Base-by-base conservation (phyloP, 495 filamentous ascomycete genomes). In the Hapsidospora chrysogenum region DNA sequence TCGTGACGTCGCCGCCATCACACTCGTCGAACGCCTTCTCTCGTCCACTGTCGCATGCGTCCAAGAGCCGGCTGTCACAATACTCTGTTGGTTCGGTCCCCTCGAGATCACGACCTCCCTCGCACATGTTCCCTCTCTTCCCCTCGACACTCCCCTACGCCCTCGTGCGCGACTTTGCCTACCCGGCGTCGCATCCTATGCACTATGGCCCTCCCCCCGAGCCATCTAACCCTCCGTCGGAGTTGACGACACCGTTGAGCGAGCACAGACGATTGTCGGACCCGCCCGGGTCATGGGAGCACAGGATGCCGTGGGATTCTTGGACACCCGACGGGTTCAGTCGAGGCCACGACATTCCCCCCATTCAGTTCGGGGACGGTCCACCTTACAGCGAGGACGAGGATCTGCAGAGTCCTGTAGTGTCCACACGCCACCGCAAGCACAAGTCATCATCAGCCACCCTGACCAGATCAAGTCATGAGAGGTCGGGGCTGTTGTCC, bases 311-410 rank as follows among this genome's bases (percentile, higher is more conserved):
- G 13, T 79, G 74, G 63, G 60, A 61, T 33, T 37, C 28, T 10
- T 70, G 65, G 64, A 57, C 42, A 10, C 45, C 52, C 19, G 57
- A 56, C 30, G 51, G 52, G 23, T 50, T 54, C n/a, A 52, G 49
- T 31, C 59, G 56, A 38, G 57, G 52, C 47, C 77, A 65, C 28
- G 76, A 86, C 45, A 59, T 92, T 18, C 79, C 89, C 9, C 73
- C 80, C 11, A 86, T 92, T 50, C 76, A 83, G 11, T 92, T 93
- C 50, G 76, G 68, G 9, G 87, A 92, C 53, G 89, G 87, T 2
- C 87, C 87, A 4, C 87, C 87, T n/a, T 96, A 82, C 64, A 92
- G 81, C 54, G 87, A 96, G 54, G 87, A 96, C 54, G 86, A 94
- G 47, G 87, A 96, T 55, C 58, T 96, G 31, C 84, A 92, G 47